phyloP scores from a whole-genome alignment of 73 alveolate genomes.

The Paraurostyla sp. region DNA sequence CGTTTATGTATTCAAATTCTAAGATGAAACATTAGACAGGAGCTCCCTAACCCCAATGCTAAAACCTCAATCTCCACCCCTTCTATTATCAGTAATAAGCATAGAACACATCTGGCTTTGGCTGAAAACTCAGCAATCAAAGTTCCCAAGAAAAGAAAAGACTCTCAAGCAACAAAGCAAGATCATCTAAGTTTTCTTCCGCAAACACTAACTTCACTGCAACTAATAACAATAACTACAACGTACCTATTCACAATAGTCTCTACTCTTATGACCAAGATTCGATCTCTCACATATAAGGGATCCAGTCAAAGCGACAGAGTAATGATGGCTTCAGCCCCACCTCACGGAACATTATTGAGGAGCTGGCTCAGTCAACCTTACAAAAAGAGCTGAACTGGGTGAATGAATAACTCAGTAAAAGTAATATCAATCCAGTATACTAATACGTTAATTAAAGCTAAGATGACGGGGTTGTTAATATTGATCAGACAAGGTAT shows the following conservation, averaged over 20 bases:
- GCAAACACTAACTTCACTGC: too few relatives aligned
- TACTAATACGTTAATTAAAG: not conserved
- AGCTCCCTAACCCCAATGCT: not conserved
- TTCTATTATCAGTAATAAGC: not conserved
- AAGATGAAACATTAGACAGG: too few relatives aligned
- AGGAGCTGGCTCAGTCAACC: constrained; percentile 19
- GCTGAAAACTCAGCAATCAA: not conserved
- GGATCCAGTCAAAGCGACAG: not conserved
- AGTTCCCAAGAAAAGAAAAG: too few relatives aligned
- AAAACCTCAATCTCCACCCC: constrained; percentile 7
- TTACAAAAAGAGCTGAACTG: constrained; percentile 23
- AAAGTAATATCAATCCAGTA: not conserved
- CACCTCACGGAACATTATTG: not conserved
- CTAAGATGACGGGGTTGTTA: not conserved
- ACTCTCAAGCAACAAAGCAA: too few relatives aligned
- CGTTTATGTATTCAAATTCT: too few relatives aligned
- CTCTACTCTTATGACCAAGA: not conserved
- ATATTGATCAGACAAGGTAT: not conserved
- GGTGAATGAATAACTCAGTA: constrained; percentile 8
- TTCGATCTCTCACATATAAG: not conserved
- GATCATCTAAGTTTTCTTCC: too few relatives aligned
- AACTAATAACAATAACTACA: too few relatives aligned
- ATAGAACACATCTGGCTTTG: not conserved
- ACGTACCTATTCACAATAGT: too few relatives aligned
- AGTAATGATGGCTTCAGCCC: not conserved